phyloP scores from a whole-genome alignment of 2,329 filamentous ascomycete species.

The Exophiala oligosperma region DNA sequence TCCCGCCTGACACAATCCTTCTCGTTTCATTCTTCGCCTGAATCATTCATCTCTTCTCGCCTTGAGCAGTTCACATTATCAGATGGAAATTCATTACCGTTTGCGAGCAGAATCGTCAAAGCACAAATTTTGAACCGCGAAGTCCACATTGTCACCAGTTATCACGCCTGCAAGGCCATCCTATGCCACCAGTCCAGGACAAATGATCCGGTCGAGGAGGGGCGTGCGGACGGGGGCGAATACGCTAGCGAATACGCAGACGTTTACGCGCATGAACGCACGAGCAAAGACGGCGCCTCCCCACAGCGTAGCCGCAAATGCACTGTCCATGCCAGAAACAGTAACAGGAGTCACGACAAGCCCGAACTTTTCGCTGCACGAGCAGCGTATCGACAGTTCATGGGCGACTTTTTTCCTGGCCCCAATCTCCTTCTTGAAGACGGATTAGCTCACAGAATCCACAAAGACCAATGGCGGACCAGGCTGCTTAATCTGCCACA shows the following conservation, averaged over 20 bases:
- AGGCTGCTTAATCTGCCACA: not conserved
- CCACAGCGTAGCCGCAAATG: not conserved
- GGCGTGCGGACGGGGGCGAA: not conserved
- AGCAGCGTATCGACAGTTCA: constrained; percentile 9
- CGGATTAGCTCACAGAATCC: not conserved
- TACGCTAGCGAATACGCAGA: not conserved
- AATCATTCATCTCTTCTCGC: not conserved
- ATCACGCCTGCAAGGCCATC: not conserved
- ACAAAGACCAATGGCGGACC: not conserved
- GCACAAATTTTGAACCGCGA: not conserved
- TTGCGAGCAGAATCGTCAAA: not conserved
- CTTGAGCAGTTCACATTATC: not conserved
- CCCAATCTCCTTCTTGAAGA: constrained; percentile 8
- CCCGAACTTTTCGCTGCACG: not conserved
- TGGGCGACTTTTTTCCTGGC: constrained; percentile 7
- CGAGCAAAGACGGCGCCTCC: not conserved
- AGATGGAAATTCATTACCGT: not conserved
- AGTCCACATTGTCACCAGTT: not conserved
- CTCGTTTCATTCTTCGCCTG: not conserved
- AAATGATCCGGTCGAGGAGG: not conserved
- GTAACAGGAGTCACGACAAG: not conserved
- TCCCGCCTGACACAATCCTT: not conserved
- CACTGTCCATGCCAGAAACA: not conserved
- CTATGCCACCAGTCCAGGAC: not conserved
- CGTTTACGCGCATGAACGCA: not conserved